Percentiles rank a stretch among this genome's conserved stretches.
These are phyloP conservation scores for Chalaropsis thielavioides DNA, from an alignment of 2,329 filamentous ascomycete species.

Conservation along the genomic window DNA sequence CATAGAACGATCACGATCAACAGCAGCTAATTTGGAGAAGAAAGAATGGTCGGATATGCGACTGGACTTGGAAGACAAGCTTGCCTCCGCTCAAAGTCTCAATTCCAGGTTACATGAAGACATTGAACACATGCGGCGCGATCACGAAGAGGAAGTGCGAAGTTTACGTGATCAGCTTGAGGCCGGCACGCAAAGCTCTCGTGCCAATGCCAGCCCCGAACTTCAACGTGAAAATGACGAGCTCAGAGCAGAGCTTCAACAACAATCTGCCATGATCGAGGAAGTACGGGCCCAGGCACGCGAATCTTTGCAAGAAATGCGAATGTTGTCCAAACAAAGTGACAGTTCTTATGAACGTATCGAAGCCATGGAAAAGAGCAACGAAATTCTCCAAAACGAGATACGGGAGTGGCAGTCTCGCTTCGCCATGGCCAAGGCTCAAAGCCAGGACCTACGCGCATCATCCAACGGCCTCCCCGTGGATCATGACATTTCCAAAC, in stretches of 20 bases:
- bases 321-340: constrained; percentile 65
- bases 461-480: constrained; percentile 61
- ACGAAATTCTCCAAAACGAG: constrained; percentile 65
- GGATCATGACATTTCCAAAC: constrained; percentile 54
- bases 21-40: constrained; percentile 45
- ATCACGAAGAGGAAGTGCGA: constrained; percentile 49
- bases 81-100: constrained; percentile 59
- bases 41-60: constrained; percentile 56
- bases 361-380: constrained; percentile 58
- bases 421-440: constrained; percentile 77
- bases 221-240: constrained; percentile 55
- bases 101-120: constrained; percentile 69
- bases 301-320: constrained; percentile 79
- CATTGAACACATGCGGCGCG: constrained; percentile 55
- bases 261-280: constrained; percentile 72
- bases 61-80: constrained; percentile 53
- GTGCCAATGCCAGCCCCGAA: constrained; percentile 26
- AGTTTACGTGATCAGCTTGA: constrained; percentile 49
- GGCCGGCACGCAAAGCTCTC: constrained; percentile 19
- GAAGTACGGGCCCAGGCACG: constrained; percentile 76
- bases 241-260: constrained; percentile 46
- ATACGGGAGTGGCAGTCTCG: constrained; percentile 81
- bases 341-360: constrained; percentile 68
- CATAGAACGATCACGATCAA: constrained; percentile 39
- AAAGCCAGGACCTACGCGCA: constrained; percentile 65